Evolutionary conservation across 805 yeast species (phyloP), one percentile per base, ranked within the genome.

Genomic region (Cyberlindnera petersonii): DNA sequence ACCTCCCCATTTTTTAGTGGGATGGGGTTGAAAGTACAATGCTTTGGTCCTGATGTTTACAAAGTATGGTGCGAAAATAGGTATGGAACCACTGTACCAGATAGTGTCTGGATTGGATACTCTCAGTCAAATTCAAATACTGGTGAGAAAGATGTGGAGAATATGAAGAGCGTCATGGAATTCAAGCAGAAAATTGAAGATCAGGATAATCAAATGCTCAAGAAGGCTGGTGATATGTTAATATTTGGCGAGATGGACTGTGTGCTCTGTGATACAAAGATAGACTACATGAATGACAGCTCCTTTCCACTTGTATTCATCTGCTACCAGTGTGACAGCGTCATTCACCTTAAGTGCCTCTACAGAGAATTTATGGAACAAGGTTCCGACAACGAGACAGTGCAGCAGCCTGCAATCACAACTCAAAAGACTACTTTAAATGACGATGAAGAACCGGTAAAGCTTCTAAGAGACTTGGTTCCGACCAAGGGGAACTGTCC

Each of bases 11-110:
- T 68, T 28, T 82, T 80, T 52, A 46, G 49, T 1, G 50, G 63
- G 7, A 61, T 77, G 67, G 64, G 66, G 21, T 56, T 82, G 31
- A 59, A 59, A 21, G 66, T 80, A 0, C 65, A 66, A 3, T 57
- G 79, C 20, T 78, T 79, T 37, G 59, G 55, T 44, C 52, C 33
- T 3, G 59, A 59, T 15, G 34, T 33, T 9, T 56, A 50, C 31
- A 39, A 46, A 9, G 33, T 19, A 2, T 54, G 56, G 57, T 31
- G 46, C 18, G 47, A 35, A n/a, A 45, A 53, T 34, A 52, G 48
- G 37, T 52, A 45, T 42, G 43, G 48, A 0, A 36, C 49, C 1
- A 13, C 11, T 1, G 26, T 44, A 4, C 32, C 23, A 15, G 49
- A 48, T 16, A 11, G 39, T 6, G 24, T 40, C 4, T 16, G 15